These are phyloP conservation scores for Talaromyces stipitatus DNA, from an alignment of 495 filamentous ascomycete species.

Conservation along the genomic window DNA sequence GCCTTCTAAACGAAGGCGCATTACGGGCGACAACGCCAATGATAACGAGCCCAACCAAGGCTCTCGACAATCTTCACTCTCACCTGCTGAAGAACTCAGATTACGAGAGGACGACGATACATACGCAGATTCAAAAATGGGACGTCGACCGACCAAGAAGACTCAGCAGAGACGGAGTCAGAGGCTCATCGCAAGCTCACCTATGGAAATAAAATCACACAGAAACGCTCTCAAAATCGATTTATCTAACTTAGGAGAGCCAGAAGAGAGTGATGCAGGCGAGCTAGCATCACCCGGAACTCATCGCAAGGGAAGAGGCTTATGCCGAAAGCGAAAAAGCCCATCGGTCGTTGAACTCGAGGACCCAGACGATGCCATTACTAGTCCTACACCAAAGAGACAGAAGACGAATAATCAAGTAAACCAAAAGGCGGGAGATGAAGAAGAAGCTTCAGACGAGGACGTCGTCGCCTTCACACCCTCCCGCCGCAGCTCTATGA, in stretches of 20 bases:
- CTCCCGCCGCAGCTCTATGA: conserved; percentile 10
- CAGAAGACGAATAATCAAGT: neutral
- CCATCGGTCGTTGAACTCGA: neutral
- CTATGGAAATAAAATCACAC: neutral
- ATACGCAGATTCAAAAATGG: neutral
- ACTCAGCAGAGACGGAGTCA: neutral
- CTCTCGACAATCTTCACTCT: neutral
- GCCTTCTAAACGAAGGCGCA: conserved; percentile 5
- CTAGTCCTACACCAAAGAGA: neutral
- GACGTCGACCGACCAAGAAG: neutral
- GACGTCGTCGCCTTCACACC: conserved; percentile 22
- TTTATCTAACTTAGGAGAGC: neutral
- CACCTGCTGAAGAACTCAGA: neutral
- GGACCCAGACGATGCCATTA: neutral
- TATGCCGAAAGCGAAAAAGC: neutral
- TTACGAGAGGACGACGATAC: neutral
- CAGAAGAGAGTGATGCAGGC: conserved; percentile 22
- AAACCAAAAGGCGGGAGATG: neutral
- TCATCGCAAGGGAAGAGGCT: conserved; percentile 15
- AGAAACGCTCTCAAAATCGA: neutral
- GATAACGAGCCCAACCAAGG: neutral
- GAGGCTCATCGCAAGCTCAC: neutral
- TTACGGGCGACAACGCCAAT: neutral
- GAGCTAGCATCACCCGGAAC: conserved; percentile 17
- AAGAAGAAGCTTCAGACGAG: conserved; percentile 22